A percentile compares a stretch with the other conserved stretches of the same genome.
phyloP scores from a whole-genome alignment of 495 filamentous ascomycete species.

The Coniosporium apollinis region DNA sequence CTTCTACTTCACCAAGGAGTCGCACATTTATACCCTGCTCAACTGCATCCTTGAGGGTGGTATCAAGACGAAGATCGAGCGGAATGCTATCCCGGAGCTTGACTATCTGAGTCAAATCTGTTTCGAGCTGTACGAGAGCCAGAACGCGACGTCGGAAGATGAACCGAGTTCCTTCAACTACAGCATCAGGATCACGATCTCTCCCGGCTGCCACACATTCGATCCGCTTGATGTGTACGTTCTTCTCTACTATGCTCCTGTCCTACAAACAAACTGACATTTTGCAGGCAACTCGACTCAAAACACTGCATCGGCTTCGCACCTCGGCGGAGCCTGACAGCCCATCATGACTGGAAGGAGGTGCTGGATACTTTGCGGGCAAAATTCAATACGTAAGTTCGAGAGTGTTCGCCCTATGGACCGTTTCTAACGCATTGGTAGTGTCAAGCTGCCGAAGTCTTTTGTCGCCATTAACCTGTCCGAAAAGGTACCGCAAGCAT shows the following conservation, averaged over 20 bases:
- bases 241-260: neutral
- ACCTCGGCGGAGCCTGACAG: conserved; percentile 70
- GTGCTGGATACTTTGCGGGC: conserved; percentile 86
- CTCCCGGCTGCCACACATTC: conserved; percentile 86
- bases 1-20: conserved; percentile 98
- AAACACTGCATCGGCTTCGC: conserved; percentile 90
- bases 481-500: conserved; percentile 36
- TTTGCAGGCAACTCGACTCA: conserved; percentile 55
- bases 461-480: conserved; percentile 87
- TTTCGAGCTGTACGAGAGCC: conserved; percentile 92
- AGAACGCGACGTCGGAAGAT: conserved; percentile 41
- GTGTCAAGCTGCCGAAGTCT: conserved; percentile 84
- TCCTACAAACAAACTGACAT: conserved; percentile 1
- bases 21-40: conserved; percentile 91
- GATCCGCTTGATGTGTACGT: conserved; percentile 71
- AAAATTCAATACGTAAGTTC: conserved; percentile 79
- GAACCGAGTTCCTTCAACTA: conserved; percentile 64
- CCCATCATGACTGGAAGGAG: conserved; percentile 89
- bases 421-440: conserved; percentile 15
- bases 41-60: conserved; percentile 97
- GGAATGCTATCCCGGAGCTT: conserved; percentile 85
- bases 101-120: conserved; percentile 97
- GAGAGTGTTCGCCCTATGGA: neutral
- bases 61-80: conserved; percentile 78
- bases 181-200: conserved; percentile 88